Evolutionary conservation across 371 early-diverging fungal genomes (phyloP).

Genomic region (Sporodiniella umbellata): DNA sequence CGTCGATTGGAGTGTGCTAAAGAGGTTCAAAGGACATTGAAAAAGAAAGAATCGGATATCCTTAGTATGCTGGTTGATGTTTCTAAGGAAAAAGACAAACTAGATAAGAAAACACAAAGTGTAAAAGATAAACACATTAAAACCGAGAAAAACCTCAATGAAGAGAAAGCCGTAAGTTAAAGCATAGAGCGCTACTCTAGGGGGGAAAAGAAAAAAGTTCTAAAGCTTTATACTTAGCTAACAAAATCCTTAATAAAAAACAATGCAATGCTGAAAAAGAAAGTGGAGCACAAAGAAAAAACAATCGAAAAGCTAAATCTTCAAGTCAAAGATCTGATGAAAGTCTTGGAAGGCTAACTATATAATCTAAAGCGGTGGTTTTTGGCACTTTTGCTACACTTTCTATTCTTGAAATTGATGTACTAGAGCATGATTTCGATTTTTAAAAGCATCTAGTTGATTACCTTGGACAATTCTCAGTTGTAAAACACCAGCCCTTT

Average conservation of each 20-base stretch:
- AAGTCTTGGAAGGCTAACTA: slow-evolving; percentile 21
- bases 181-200: neutral
- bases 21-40: slow-evolving; percentile 8
- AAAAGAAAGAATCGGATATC: neutral
- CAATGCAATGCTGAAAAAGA: slow-evolving; percentile 22
- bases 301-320: slow-evolving; percentile 23
- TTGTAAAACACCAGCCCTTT: no score
- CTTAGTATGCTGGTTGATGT: neutral
- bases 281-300: slow-evolving; percentile 19
- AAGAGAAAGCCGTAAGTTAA: slow-evolving; percentile 31
- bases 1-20: slow-evolving; percentile 11
- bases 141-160: slow-evolving; percentile 21
- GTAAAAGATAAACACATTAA: slow-evolving; percentile 13
- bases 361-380: no score
- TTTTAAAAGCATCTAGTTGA: no score
- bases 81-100: slow-evolving; percentile 8
- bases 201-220: no score
- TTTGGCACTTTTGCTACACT: no score
- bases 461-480: no score
- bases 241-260: slow-evolving; percentile 22
- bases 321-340: slow-evolving; percentile 42
- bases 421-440: no score
- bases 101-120: slow-evolving; percentile 5
- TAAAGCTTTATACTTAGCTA: slow-evolving; percentile 4
- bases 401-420: no score